Percentiles rank a stretch among this genome's conserved stretches.
These are phyloP conservation scores for Rhododendron ovatum DNA, from an alignment of 148 eudicot species.

Conservation along the genomic window DNA sequence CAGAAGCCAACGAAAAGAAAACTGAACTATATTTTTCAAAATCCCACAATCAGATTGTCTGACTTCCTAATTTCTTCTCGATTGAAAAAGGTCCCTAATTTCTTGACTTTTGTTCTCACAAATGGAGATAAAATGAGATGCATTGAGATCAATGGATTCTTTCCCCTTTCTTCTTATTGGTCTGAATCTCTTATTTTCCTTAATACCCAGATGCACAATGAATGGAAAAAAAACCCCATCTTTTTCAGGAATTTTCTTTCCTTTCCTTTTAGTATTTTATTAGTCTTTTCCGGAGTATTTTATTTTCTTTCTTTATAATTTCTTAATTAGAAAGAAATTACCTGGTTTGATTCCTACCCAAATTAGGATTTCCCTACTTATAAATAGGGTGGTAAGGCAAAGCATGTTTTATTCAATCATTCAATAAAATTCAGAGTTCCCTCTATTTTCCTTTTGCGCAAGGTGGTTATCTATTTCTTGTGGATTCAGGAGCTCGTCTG, in stretches of 20 bases:
- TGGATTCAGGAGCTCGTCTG: no score
- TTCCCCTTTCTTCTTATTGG: not conserved
- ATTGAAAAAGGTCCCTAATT: not conserved
- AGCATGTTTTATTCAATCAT: no score
- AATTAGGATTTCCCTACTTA: no score
- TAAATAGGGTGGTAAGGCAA: no score
- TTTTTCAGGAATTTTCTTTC: not conserved
- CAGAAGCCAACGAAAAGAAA: not conserved
- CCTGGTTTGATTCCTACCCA: no score
- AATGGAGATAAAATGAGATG: not conserved
- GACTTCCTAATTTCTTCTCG: not conserved
- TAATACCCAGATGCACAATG: not conserved
- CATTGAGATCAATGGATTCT: not conserved
- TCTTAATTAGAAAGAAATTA: no score
- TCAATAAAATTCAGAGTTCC: no score
- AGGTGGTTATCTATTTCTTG: no score
- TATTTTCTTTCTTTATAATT: no score
- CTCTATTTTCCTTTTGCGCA: no score
- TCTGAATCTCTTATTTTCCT: not conserved
- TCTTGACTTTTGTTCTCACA: not conserved
- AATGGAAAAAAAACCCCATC: not conserved
- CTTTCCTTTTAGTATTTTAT: no score
- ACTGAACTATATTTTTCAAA: not conserved
- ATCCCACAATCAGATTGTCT: not conserved
- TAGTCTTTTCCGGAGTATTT: no score